These are phyloP conservation scores for Allium cepa DNA, from an alignment of 106 monocot genomes.

Conservation along the genomic window DNA sequence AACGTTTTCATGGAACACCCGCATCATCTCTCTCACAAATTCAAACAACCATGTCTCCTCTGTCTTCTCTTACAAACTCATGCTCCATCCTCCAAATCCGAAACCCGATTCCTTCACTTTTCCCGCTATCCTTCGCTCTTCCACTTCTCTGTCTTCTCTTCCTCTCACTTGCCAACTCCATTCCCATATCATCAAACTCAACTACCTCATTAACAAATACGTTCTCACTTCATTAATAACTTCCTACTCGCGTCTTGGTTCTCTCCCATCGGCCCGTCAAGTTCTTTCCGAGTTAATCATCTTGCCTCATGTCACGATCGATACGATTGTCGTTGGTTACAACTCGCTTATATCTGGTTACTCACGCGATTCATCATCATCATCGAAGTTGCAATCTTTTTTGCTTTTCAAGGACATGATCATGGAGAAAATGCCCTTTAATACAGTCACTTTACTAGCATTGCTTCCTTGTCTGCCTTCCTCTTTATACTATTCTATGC, in stretches of 20 bases:
- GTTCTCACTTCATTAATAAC: constrained; percentile 62
- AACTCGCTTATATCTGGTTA: constrained; percentile 60
- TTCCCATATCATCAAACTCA: constrained; percentile 31
- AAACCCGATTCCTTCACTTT: constrained; percentile 20
- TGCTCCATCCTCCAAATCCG: constrained; percentile 15
- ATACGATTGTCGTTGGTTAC: constrained; percentile 26
- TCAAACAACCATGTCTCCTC: constrained; percentile 16
- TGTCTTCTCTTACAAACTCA: constrained; percentile 18
- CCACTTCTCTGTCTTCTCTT: constrained; percentile 38
- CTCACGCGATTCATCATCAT: constrained; percentile 18
- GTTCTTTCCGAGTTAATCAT: constrained; percentile 22
- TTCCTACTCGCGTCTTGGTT: constrained; percentile 53
- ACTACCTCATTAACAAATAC: constrained; percentile 24
- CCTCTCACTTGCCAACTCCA: constrained; percentile 29
- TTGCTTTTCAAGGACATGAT: constrained; percentile 42
- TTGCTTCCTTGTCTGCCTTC: constrained; percentile 26
- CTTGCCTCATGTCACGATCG: constrained; percentile 3
- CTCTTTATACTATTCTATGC: constrained; percentile 10
- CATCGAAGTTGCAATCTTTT: constrained; percentile 16
- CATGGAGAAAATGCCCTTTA: constrained; percentile 18
- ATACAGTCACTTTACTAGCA: constrained; percentile 50
- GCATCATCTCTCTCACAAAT: constrained; percentile 16
- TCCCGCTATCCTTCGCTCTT: constrained; percentile 40
- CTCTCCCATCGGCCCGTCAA: constrained; percentile 27
- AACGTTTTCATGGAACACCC: constrained; percentile 18